Conservation (phyloP, 805 yeast species). For the Cyberlindnera saturnus region DNA sequence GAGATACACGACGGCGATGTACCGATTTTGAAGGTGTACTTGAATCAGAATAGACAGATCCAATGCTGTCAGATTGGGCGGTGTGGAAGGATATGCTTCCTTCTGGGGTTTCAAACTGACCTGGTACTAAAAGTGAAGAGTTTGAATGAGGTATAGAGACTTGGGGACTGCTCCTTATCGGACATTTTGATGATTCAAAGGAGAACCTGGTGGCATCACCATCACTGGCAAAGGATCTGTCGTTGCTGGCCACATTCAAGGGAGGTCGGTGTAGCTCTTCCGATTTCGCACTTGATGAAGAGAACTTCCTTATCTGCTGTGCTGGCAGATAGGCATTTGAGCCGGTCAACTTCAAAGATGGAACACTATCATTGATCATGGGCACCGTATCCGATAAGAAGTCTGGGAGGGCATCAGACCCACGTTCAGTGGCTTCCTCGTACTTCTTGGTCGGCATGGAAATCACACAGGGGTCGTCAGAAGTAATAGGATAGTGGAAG, state of each 20-base stretch:
- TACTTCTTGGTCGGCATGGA: conserved; percentile 11
- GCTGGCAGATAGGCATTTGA: conserved; percentile 15
- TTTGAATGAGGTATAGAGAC: background rate
- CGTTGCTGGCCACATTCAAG: background rate
- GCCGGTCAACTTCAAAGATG: conserved; percentile 5
- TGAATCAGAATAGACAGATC: conserved; percentile 15
- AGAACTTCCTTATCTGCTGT: conserved; percentile 10
- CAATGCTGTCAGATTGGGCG: conserved; percentile 12
- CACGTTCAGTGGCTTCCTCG: conserved; percentile 7
- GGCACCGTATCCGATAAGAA: conserved; percentile 16
- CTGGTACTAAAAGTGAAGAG: background rate
- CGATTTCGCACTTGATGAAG: conserved; percentile 9
- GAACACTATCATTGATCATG: conserved; percentile 3
- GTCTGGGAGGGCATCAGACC: conserved; percentile 16
- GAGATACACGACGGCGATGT: conserved; percentile 6
- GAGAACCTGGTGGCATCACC: conserved; percentile 16
- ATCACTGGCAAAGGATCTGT: conserved; percentile 6
- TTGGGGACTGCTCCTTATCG: background rate
- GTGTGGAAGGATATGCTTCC: conserved; percentile 16
- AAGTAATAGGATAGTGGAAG: no score
- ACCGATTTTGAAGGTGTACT: conserved; percentile 11
- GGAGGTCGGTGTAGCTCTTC: conserved; percentile 5
- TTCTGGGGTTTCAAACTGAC: conserved; percentile 1
- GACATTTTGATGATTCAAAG: conserved; percentile 6
- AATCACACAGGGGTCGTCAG: no score